Conservation (phyloP, 2,329 filamentous ascomycete species). For the Epichloe typhina region DNA sequence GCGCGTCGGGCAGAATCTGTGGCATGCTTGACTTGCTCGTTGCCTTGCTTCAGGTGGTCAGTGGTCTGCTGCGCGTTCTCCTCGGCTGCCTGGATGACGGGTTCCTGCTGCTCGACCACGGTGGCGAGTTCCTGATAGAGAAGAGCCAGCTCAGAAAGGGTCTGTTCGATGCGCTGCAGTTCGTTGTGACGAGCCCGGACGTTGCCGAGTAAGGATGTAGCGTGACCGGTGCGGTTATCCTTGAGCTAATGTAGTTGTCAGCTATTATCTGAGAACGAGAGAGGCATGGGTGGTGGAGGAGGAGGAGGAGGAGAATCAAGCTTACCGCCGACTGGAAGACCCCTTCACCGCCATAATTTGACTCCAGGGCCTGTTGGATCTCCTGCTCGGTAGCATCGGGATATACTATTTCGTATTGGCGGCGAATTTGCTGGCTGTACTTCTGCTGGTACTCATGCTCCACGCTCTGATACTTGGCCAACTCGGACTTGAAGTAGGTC, state of each 20-base stretch:
- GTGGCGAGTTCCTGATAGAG: constrained; percentile 67
- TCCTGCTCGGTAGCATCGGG: constrained; percentile 65
- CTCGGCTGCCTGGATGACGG: constrained; percentile 47
- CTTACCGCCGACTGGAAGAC: constrained; percentile 73
- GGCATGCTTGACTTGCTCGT: constrained; percentile 54
- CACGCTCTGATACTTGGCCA: constrained; percentile 57
- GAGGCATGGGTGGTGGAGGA: not conserved
- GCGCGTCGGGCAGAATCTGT: constrained; percentile 52
- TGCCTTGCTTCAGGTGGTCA: constrained; percentile 54
- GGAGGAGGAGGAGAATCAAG: not conserved
- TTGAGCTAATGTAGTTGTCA: constrained; percentile 41
- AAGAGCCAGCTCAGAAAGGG: constrained; percentile 53
- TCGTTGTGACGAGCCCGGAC: constrained; percentile 76
- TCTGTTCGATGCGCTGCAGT: constrained; percentile 67
- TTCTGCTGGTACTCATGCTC: constrained; percentile 58
- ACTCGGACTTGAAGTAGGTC: constrained; percentile 56
- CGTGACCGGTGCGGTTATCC: constrained; percentile 61
- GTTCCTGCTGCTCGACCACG: constrained; percentile 60
- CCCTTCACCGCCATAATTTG: constrained; percentile 65
- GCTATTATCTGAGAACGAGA: not conserved
- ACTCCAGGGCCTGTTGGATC: constrained; percentile 53
- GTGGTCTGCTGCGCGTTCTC: constrained; percentile 52
- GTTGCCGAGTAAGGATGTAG: constrained; percentile 59
- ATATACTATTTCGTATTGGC: constrained; percentile 73
- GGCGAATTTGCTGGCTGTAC: constrained; percentile 65